Conservation (phyloP, 2,329 filamentous ascomycete genomes). For the Nakataea oryzae region DNA sequence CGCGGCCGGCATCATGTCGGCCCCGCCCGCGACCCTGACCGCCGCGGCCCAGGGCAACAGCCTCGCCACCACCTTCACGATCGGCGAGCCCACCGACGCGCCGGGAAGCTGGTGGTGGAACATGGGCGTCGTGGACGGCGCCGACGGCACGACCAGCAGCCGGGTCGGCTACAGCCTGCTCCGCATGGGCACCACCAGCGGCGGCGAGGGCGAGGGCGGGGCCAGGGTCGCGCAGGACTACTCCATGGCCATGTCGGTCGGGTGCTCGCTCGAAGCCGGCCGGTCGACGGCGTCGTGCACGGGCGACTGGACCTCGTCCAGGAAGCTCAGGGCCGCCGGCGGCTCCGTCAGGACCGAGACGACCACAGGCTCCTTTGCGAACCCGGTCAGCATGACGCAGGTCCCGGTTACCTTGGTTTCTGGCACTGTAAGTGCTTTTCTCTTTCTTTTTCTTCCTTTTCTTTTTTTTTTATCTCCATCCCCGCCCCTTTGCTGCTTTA, state of each 20-base stretch:
- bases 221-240: too few relatives aligned
- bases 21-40: not conserved
- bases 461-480: too few relatives aligned
- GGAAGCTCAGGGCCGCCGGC: not conserved
- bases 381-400: not conserved
- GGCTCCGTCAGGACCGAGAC: not conserved
- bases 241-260: not conserved
- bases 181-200: not conserved
- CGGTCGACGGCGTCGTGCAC: not conserved
- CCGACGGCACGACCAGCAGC: too few relatives aligned
- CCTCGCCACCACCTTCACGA: not conserved
- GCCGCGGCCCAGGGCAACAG: not conserved
- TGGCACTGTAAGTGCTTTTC: not conserved
- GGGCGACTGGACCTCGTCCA: not conserved
- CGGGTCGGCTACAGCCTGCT: too few relatives aligned
- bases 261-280: not conserved
- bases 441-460: not conserved
- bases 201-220: not conserved
- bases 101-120: not conserved
- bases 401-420: not conserved
- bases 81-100: not conserved
- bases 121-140: too few relatives aligned
- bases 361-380: not conserved
- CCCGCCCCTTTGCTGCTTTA: too few relatives aligned
- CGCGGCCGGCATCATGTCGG: not conserved